These are phyloP conservation scores for Trichosporon sp. DNA, from an alignment of 1,284 basidiomycete species.

Conservation along the genomic window DNA sequence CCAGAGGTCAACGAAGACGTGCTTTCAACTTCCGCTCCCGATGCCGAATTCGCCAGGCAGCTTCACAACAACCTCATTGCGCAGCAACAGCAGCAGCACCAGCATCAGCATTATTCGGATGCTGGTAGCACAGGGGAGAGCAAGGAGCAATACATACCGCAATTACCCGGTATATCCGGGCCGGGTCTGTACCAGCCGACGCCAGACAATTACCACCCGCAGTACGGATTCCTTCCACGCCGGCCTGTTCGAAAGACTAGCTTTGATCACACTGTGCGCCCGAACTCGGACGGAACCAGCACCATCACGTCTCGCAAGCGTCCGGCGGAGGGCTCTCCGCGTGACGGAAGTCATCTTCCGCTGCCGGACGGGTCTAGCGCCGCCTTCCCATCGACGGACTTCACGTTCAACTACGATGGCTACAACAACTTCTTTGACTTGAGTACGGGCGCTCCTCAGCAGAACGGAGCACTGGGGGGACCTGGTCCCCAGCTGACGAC, in stretches of 20 bases:
- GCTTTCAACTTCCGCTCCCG: neutral
- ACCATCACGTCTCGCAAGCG: conserved; percentile 33
- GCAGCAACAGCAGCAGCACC: conserved; percentile 1
- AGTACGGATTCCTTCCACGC: conserved; percentile 60
- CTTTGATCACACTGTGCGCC: conserved; percentile 75
- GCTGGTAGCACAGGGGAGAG: neutral
- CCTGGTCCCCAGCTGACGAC: neutral
- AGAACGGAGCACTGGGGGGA: neutral
- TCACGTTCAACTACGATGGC: conserved; percentile 61
- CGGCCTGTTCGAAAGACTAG: conserved; percentile 77
- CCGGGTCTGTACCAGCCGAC: conserved; percentile 41
- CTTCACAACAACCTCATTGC: conserved; percentile 8
- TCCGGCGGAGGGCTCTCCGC: conserved; percentile 42
- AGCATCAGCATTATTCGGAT: neutral
- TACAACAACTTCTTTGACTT: conserved; percentile 64
- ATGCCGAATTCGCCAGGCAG: neutral
- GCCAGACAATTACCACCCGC: conserved; percentile 47
- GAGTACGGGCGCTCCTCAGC: conserved; percentile 23
- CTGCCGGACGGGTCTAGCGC: conserved; percentile 28
- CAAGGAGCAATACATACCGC: conserved; percentile 12
- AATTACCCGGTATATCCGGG: conserved; percentile 45
- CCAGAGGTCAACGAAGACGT: neutral
- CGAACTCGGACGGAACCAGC: conserved; percentile 14
- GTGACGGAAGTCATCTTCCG: conserved; percentile 26
- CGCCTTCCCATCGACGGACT: conserved; percentile 63